Percentiles rank a stretch among this genome's conserved stretches.
These are phyloP conservation scores for Cercis canadensis DNA, from an alignment of 306 rosid species.

Conservation along the genomic window DNA sequence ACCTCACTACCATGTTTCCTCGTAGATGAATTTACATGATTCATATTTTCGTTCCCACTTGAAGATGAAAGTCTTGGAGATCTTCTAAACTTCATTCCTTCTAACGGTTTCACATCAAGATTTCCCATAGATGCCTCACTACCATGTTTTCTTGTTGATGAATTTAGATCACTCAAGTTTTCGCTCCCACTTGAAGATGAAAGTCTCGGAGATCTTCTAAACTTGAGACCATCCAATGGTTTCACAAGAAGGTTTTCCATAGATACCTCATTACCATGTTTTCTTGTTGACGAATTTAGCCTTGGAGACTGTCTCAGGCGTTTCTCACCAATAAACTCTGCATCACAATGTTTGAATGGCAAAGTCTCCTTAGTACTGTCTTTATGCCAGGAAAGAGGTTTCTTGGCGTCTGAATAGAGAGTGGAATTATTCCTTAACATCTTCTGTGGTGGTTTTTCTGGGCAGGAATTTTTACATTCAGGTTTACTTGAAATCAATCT, in stretches of 20 bases:
- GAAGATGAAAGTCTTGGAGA: conserved; percentile 39
- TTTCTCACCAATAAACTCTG: conserved; percentile 22
- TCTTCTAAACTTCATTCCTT: conserved; percentile 25
- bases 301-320: conserved; percentile 43
- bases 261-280: conserved; percentile 4
- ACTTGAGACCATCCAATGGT: neutral
- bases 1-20: neutral
- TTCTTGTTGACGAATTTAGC: conserved; percentile 15
- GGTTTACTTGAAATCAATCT: conserved; percentile 38
- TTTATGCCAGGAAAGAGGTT: conserved; percentile 29
- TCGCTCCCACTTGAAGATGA: conserved; percentile 26
- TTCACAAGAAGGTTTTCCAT: conserved; percentile 8
- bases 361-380: conserved; percentile 28
- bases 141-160: neutral
- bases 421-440: conserved; percentile 24
- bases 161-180: neutral
- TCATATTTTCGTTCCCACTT: conserved; percentile 16
- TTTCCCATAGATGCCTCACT: neutral
- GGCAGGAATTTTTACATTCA: conserved; percentile 26
- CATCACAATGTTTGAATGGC: conserved; percentile 12
- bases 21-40: no score
- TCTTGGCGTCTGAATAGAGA: conserved; percentile 19
- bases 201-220: conserved; percentile 41
- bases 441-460: conserved; percentile 30
- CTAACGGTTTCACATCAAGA: neutral